Evolutionary conservation across 306 rosid species (phyloP).

Genomic region (Medicago arabica): DNA sequence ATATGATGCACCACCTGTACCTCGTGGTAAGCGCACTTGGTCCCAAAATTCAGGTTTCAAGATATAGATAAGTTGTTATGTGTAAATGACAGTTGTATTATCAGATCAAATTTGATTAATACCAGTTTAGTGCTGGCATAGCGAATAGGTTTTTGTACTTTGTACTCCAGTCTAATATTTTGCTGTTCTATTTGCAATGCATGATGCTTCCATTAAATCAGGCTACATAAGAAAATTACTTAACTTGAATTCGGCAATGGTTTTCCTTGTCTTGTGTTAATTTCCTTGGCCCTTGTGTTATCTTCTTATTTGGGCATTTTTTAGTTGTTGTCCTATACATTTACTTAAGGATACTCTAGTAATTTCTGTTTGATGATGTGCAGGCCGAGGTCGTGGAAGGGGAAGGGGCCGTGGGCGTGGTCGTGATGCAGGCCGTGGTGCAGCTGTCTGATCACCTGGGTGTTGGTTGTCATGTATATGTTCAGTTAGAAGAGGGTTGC

Average conservation of each 20-base stretch:
- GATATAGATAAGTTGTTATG: conserved; percentile 13
- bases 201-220: background rate
- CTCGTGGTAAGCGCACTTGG: conserved; percentile 59
- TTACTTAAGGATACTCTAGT: background rate
- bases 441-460: conserved; percentile 56
- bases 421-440: conserved; percentile 56
- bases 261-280: background rate
- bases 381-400: conserved; percentile 80
- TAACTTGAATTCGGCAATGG: background rate
- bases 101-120: background rate
- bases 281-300: background rate
- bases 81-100: conserved; percentile 2
- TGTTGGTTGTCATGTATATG: conserved; percentile 47
- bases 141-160: background rate
- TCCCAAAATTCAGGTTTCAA: conserved; percentile 12
- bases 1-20: conserved; percentile 63
- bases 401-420: conserved; percentile 82
- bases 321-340: background rate
- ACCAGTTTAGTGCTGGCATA: background rate
- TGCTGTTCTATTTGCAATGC: conserved; percentile 3
- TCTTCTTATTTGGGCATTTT: background rate
- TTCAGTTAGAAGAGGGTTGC: conserved; percentile 53
- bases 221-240: background rate
- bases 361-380: conserved; percentile 40
- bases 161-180: background rate